phyloP scores from a whole-genome alignment of 208 protist species.

The Wallacemonas collosoma region DNA sequence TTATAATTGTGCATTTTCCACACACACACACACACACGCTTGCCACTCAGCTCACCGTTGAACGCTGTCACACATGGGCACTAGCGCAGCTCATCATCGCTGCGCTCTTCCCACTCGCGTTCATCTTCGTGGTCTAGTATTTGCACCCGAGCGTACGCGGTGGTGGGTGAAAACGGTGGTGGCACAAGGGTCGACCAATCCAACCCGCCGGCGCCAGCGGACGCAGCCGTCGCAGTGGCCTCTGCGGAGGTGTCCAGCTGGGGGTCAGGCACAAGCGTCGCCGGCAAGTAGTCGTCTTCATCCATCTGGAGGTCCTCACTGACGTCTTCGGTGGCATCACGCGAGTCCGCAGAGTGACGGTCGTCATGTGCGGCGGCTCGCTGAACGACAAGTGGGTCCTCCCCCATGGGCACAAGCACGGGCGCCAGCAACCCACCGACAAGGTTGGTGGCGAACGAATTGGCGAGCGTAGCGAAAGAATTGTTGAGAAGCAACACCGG shows the following conservation, averaged over 20 bases:
- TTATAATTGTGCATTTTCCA: too few species aligned
- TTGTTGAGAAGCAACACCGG: slow-evolving; percentile 32
- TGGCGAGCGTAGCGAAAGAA: slow-evolving; percentile 49
- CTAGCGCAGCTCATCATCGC: slow-evolving; percentile 6
- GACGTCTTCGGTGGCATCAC: slow-evolving; percentile 10
- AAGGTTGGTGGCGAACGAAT: slow-evolving; percentile 45
- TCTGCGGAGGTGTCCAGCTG: neutral
- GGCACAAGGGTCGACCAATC: neutral
- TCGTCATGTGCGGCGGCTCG: neutral
- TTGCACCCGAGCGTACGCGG: slow-evolving; percentile 1
- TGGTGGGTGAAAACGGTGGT: slow-evolving; percentile 8
- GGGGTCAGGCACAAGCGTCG: neutral
- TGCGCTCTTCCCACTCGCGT: neutral
- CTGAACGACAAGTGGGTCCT: slow-evolving; percentile 11
- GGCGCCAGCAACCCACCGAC: slow-evolving; percentile 34
- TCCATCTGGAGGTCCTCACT: slow-evolving; percentile 19
- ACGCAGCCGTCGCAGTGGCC: neutral
- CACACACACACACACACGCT: too few species aligned
- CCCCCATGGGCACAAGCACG: slow-evolving; percentile 28
- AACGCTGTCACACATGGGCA: too few species aligned
- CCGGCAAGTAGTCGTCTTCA: slow-evolving; percentile 15
- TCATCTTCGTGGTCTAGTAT: slow-evolving; percentile 20
- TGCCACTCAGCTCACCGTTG: too few species aligned
- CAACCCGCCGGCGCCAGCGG: neutral
- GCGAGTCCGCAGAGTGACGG: slow-evolving; percentile 4